Evolutionary conservation across 257 asterid species (phyloP).

Genomic region (Solanum okadae): DNA sequence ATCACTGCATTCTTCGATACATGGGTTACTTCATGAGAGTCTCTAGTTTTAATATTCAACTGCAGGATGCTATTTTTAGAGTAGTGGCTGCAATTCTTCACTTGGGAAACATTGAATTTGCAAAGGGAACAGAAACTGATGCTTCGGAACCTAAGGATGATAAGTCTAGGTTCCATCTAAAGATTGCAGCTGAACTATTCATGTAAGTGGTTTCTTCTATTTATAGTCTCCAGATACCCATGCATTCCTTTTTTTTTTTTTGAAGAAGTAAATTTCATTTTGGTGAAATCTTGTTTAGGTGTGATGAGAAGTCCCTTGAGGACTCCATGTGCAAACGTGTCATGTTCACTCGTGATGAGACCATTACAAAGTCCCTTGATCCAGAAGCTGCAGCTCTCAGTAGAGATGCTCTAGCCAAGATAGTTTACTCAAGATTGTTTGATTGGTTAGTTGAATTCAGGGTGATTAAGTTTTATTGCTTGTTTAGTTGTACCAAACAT

Average conservation of each 20-base stretch:
- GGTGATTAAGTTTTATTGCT: background rate
- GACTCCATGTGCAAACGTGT: conserved; percentile 80
- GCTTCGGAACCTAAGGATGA: conserved; percentile 77
- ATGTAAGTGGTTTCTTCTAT: conserved; percentile 32
- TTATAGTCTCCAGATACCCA: background rate
- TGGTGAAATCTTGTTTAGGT: conserved; percentile 35
- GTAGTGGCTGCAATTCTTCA: conserved; percentile 90
- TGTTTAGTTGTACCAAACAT: background rate
- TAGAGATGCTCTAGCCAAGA: conserved; percentile 85
- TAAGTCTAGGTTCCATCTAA: conserved; percentile 60
- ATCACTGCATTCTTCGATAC: background rate
- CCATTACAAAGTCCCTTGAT: conserved; percentile 68
- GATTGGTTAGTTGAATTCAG: conserved; percentile 55
- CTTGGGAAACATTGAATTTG: conserved; percentile 76
- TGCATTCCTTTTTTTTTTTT: background rate
- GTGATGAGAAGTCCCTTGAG: conserved; percentile 67
- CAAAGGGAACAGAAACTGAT: conserved; percentile 57
- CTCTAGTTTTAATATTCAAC: conserved; percentile 8
- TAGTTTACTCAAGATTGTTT: conserved; percentile 68
- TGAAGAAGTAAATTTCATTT: conserved; percentile 1
- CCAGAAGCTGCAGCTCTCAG: conserved; percentile 61
- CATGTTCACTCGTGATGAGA: conserved; percentile 86
- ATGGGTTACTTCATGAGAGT: conserved; percentile 2
- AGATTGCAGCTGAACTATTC: conserved; percentile 65
- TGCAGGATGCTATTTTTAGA: conserved; percentile 77